Conservation (phyloP, 2,329 filamentous ascomycete genomes). For the Hypoxylon rubiginosum region DNA sequence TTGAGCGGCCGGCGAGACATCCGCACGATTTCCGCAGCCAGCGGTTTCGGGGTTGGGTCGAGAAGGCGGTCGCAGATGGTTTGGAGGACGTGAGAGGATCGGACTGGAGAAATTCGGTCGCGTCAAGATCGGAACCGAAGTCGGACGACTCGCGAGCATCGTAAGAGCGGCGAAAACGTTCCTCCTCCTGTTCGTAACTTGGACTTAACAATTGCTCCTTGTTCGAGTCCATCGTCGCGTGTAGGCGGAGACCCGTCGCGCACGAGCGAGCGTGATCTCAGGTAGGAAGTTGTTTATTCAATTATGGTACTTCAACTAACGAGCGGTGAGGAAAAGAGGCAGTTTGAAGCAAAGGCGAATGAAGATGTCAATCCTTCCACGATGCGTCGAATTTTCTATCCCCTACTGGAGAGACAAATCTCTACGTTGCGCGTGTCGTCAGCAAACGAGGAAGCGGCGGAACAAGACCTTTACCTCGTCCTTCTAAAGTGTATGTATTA, state of each 20-base stretch:
- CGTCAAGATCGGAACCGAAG: conserved; percentile 55
- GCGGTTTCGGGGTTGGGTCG: conserved; percentile 43
- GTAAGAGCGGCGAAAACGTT: conserved; percentile 51
- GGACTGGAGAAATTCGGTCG: conserved; percentile 56
- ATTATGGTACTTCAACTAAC: background rate
- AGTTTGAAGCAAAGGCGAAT: too few relatives aligned
- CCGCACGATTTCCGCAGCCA: conserved; percentile 45
- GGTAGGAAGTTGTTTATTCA: background rate
- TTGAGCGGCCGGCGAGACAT: conserved; percentile 50
- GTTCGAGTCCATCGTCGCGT: conserved; percentile 44
- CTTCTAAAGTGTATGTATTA: background rate
- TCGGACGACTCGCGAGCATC: conserved; percentile 49
- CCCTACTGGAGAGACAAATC: background rate
- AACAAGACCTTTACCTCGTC: background rate
- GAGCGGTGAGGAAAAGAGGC: background rate
- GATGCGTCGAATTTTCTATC: background rate
- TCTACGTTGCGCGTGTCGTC: background rate
- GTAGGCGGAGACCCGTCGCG: background rate
- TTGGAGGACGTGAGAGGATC: conserved; percentile 51
- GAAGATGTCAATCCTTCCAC: background rate
- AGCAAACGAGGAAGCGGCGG: background rate
- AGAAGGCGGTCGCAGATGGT: conserved; percentile 36
- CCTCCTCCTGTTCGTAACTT: conserved; percentile 43
- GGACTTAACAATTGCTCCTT: conserved; percentile 50
- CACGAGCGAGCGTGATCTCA: background rate